Percentiles rank a stretch among this genome's conserved stretches.
Evolutionary conservation across 2,329 filamentous ascomycete genomes (phyloP).

Genomic region (Alternaria sp.): DNA sequence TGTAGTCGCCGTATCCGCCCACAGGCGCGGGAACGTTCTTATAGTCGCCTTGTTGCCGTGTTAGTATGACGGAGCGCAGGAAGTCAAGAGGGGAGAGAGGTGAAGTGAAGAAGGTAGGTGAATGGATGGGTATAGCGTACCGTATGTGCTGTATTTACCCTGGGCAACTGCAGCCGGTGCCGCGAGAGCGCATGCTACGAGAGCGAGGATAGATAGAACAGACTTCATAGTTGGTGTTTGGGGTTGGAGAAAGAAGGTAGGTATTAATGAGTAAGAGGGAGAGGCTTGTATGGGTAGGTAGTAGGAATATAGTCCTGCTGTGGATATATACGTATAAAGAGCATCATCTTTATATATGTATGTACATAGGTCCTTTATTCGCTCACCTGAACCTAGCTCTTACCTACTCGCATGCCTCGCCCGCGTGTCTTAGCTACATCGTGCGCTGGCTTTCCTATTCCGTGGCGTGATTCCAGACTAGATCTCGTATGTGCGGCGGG

Average conservation of each 20-base stretch:
- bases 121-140: slow-evolving; percentile 1
- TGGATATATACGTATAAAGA: accelerated
- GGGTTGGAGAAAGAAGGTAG: not conserved
- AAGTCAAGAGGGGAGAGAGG: too few species aligned
- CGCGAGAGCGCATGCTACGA: slow-evolving; percentile 26
- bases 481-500: not conserved
- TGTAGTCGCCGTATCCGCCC: not conserved
- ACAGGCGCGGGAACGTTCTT: not conserved
- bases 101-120: too few species aligned
- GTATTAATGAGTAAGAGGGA: not conserved
- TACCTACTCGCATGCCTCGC: not conserved
- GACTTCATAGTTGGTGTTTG: slow-evolving; percentile 23
- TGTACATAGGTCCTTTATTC: not conserved
- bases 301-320: not conserved
- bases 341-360: not conserved
- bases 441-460: not conserved
- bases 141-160: slow-evolving; percentile 20
- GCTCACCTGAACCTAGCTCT: not conserved
- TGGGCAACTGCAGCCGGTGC: slow-evolving; percentile 22
- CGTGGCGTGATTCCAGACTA: not conserved
- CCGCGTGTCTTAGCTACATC: not conserved
- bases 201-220: slow-evolving; percentile 24
- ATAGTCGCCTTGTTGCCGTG: not conserved
- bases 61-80: not conserved
- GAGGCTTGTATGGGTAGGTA: not conserved